Evolutionary conservation across 108 stramenopile species (phyloP).

Genomic region (Parietichytrium sp.): DNA sequence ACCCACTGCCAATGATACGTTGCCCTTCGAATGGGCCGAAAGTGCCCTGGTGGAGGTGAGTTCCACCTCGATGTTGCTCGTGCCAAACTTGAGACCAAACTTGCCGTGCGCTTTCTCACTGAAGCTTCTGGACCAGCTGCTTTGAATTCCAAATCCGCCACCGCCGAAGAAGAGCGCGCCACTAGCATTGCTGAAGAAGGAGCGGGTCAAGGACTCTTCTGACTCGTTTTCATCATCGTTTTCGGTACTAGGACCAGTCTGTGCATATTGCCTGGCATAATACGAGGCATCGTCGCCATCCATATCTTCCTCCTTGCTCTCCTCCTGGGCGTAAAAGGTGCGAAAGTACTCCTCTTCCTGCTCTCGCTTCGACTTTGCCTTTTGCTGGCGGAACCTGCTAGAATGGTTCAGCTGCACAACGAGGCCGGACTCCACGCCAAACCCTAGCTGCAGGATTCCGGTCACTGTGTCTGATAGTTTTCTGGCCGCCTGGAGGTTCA

Average conservation of each 20-base stretch:
- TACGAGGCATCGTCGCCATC: background rate
- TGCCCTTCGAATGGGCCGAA: conserved; percentile 17
- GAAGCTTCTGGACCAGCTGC: conserved; percentile 11
- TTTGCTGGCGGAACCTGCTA: background rate
- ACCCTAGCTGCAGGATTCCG: conserved; percentile 8
- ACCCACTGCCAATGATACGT: conserved; percentile 7
- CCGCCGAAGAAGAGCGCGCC: conserved; percentile 21
- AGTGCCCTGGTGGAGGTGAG: conserved; percentile 27
- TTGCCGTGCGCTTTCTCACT: background rate
- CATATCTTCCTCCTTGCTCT: background rate
- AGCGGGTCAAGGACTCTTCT: background rate
- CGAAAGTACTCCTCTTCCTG: conserved; percentile 32
- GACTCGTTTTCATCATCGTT: conserved; percentile 5
- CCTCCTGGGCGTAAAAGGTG: background rate
- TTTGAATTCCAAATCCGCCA: background rate
- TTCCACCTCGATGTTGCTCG: background rate
- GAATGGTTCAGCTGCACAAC: conserved; percentile 11
- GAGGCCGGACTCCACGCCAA: conserved; percentile 27
- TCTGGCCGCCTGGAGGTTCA: background rate
- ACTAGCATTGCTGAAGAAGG: conserved; percentile 6
- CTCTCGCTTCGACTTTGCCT: background rate
- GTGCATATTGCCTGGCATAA: background rate
- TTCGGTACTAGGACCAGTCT: background rate
- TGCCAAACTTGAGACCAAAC: background rate
- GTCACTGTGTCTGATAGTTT: conserved; percentile 31